Conservation (phyloP, 495 filamentous ascomycete species). For the Penicillium maclennaniae region DNA sequence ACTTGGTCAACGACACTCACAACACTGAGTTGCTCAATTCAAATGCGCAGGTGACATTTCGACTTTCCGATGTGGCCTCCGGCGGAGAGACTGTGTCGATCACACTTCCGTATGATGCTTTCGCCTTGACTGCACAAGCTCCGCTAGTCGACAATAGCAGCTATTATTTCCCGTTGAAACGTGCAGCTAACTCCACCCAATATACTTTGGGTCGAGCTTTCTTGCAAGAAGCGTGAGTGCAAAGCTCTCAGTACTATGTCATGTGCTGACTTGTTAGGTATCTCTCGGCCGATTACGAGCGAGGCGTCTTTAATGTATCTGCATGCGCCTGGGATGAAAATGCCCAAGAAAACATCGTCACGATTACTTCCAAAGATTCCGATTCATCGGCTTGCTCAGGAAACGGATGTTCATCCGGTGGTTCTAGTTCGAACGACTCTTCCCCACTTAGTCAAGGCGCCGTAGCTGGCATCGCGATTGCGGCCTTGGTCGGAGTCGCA, state of each 20-base stretch:
- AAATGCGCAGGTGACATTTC: constrained; percentile 51
- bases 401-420: constrained; percentile 4
- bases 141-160: constrained; percentile 42
- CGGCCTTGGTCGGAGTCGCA: constrained; percentile 13
- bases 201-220: constrained; percentile 66
- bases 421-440: neutral
- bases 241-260: neutral
- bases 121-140: constrained; percentile 55
- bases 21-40: constrained; percentile 44
- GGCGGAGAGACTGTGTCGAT: constrained; percentile 52
- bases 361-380: constrained; percentile 9
- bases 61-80: constrained; percentile 46
- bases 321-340: constrained; percentile 17
- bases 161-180: constrained; percentile 62
- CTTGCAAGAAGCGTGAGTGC: constrained; percentile 57
- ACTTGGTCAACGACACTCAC: constrained; percentile 41
- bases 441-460: constrained; percentile 29
- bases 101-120: constrained; percentile 59
- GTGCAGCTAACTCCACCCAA: constrained; percentile 47
- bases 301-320: constrained; percentile 43
- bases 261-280: constrained; percentile 34
- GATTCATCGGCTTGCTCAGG: constrained; percentile 3
- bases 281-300: constrained; percentile 63
- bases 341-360: constrained; percentile 14
- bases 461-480: constrained; percentile 25